phyloP scores from a whole-genome alignment of 306 rosid genomes.

The Sindora glabra region DNA sequence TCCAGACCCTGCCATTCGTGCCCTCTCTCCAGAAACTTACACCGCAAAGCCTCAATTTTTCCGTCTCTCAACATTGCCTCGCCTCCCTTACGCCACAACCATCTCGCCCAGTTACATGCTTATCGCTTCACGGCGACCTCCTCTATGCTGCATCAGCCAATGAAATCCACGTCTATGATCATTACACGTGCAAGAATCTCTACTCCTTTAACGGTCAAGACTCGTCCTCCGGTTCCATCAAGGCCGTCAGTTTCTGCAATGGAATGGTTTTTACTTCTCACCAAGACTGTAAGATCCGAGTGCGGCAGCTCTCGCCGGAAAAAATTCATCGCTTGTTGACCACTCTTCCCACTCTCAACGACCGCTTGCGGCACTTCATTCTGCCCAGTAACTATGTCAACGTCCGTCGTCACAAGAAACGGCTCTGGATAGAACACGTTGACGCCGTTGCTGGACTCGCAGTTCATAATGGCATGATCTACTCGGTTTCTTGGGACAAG shows the following conservation, averaged over 20 bases:
- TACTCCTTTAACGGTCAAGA: slow-evolving; percentile 27
- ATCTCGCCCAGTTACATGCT: slow-evolving; percentile 53
- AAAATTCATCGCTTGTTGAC: slow-evolving; percentile 27
- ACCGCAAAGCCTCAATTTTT: slow-evolving; percentile 12
- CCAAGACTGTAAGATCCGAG: slow-evolving; percentile 78
- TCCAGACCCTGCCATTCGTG: slow-evolving; percentile 71
- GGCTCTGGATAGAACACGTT: slow-evolving; percentile 78
- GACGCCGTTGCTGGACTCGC: slow-evolving; percentile 79
- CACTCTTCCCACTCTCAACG: slow-evolving; percentile 65
- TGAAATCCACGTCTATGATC: slow-evolving; percentile 66
- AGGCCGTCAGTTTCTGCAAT: slow-evolving; percentile 41
- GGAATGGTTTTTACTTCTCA: slow-evolving; percentile 55
- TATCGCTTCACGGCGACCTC: slow-evolving; percentile 37
- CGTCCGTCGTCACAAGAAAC: slow-evolving; percentile 64
- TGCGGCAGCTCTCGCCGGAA: slow-evolving; percentile 31
- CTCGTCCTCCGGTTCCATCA: slow-evolving; percentile 60
- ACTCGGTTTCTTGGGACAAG: slow-evolving; percentile 92
- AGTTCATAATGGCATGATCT: slow-evolving; percentile 42
- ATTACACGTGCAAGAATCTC: slow-evolving; percentile 17
- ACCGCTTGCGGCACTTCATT: slow-evolving; percentile 57
- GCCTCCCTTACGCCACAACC: slow-evolving; percentile 29
- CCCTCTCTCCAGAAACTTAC: slow-evolving; percentile 73
- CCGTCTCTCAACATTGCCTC: slow-evolving; percentile 36
- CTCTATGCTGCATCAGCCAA: slow-evolving; percentile 66
- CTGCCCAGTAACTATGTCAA: slow-evolving; percentile 59